These are phyloP conservation scores for Colletotrichum destructivum DNA, from an alignment of 2,329 filamentous ascomycete species.

Conservation along the genomic window DNA sequence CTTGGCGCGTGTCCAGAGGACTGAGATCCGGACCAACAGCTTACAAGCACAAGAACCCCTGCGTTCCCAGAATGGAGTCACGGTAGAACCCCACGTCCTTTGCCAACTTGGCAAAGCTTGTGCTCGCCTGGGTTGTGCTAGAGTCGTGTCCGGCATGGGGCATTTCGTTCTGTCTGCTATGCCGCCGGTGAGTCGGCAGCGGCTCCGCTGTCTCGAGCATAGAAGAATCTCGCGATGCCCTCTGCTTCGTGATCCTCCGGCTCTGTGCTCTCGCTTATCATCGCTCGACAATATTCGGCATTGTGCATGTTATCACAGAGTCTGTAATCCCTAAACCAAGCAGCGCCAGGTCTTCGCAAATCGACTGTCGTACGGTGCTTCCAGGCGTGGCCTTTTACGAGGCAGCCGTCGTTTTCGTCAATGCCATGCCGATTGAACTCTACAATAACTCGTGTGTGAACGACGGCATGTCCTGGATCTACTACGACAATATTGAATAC, in stretches of 20 bases:
- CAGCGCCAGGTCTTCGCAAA: not conserved
- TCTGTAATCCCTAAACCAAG: not conserved
- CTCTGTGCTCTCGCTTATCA: not conserved
- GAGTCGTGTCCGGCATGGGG: not conserved
- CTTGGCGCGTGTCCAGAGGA: not conserved
- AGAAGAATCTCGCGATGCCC: not conserved
- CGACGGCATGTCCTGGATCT: not conserved
- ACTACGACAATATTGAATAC: not conserved
- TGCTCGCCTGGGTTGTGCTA: not conserved
- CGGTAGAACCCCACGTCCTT: not conserved
- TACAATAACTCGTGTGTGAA: not conserved
- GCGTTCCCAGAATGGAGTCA: not conserved
- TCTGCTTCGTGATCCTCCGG: not conserved
- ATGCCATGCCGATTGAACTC: not conserved
- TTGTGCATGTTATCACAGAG: not conserved
- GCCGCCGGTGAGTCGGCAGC: not conserved
- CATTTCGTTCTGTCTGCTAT: not conserved
- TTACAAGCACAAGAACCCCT: not conserved
- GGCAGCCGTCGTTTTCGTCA: not conserved
- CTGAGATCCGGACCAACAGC: too few species aligned
- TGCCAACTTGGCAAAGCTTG: slow-evolving; percentile 2
- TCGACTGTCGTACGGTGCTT: not conserved
- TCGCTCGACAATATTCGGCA: not conserved
- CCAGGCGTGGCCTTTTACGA: slow-evolving; percentile 1
- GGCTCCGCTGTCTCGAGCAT: not conserved